Evolutionary conservation across 2,329 filamentous ascomycete species (phyloP).

Genomic region (Aureobasidium sp.): DNA sequence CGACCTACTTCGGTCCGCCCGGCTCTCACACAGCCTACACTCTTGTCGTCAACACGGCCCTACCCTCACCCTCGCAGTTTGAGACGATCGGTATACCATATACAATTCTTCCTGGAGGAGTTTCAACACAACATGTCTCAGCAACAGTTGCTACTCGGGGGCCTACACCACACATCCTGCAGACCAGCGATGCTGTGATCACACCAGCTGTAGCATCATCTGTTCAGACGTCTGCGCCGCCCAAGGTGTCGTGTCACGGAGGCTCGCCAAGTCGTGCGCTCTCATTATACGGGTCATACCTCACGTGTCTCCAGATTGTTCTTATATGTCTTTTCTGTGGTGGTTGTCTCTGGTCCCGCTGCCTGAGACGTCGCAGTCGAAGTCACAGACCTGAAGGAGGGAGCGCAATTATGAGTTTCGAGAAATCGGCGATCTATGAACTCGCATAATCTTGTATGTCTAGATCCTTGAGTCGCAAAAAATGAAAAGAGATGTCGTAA

Average conservation of each 20-base stretch:
- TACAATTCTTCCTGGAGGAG: background rate
- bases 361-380: background rate
- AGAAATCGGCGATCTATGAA: background rate
- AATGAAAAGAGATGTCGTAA: too few relatives aligned
- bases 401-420: background rate
- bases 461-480: background rate
- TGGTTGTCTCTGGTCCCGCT: background rate
- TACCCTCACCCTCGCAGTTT: background rate
- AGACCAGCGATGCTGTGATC: background rate
- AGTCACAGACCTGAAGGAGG: background rate
- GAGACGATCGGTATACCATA: constrained; percentile 2
- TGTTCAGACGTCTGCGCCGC: background rate
- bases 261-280: too few relatives aligned
- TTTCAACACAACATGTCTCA: background rate
- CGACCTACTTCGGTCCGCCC: background rate
- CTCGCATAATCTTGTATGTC: too few relatives aligned
- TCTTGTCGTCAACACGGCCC: background rate
- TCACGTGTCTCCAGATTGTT: background rate
- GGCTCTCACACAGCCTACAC: background rate
- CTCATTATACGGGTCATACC: background rate
- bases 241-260: background rate
- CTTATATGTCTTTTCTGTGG: background rate
- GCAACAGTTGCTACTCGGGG: constrained; percentile 1
- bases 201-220: background rate
- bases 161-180: background rate